Evolutionary conservation across 805 yeast species (phyloP), one percentile per base, ranked within the genome.

Genomic region (Kuraishia floccosa): DNA sequence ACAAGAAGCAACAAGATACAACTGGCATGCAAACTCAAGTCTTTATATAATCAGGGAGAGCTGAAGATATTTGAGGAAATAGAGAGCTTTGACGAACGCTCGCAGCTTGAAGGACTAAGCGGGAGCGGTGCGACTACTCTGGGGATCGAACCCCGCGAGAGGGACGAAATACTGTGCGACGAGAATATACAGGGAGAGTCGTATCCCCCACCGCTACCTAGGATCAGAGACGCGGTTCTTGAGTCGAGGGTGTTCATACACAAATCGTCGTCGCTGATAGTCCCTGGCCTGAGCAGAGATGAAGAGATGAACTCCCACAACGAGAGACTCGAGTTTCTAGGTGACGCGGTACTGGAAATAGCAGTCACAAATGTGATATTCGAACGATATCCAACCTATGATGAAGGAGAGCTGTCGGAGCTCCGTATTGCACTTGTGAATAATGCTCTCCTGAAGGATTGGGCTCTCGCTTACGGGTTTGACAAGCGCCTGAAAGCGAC

Each of bases 271-370:
- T 66, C 77, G 11, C 72, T 76, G 37, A 71, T 69, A 39, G 68
- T 70, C 37, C 50, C 69, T 4, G 72, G 70, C 39, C 50, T 77
- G 29, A 58, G 71, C n/a, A 70, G 65, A 30, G 51, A 56, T 4
- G 89, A 79, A 39, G 58, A 68, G 32, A 58, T 79, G 17, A 58
- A 64, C 31, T 58, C 76, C 2, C 87, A 84, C 43, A 83, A 89
- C 50, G 96, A 87, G 60, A 64, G 96, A 30, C 59, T 86, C 15
- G 97, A 89, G 56, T 89, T 85, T 47, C 58, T 84, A 27, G 97
- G 97, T 11, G 97, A 89, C 56, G 76, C 96, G 1, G 69, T 85
- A 14, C 57, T 89, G 36, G 81, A 83, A 46, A 68, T 68, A 32
- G 59, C 77, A n/a, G 74, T 81, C 32, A 78, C 96, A 0, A 58